Base-by-base conservation (phyloP, 331 rosid genomes). In the Malus hybrid region DNA sequence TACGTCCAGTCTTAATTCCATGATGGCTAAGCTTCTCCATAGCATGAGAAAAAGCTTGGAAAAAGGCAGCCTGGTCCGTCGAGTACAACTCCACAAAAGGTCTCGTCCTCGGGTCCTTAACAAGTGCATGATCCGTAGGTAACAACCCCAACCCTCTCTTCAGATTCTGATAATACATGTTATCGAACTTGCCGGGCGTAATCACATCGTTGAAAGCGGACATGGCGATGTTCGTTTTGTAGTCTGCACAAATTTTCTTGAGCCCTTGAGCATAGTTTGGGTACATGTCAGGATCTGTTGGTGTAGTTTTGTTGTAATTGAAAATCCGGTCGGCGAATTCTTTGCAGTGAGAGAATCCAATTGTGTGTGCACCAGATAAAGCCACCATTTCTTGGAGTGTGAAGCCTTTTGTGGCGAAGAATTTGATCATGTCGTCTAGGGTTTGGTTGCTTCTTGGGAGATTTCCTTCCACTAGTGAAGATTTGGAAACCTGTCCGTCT, bases 341-440 rank as follows among this genome's bases (percentile, higher is more conserved):
- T 64, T 83, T 88, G 84, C 97, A 93, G 56, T 91, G 97, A 0
- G 97, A 83, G 87, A 88, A 90, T 0, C 98, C 97, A 9, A 91
- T 90, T 14, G 98, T 93, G 80, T 92, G 97, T 6, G 88, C 93
- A 1, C 98, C 98, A 6, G 81, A 83, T 0, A 93, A 18, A 0
- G 98, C 97, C 4, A 93, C 98, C 93, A 90, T 86, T n/a, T 93
- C 93, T 36, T 46, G 65, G 7, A 88, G 22, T 6, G 81, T 83
- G 78, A 91, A 88, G 3, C 83, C 85, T 73, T 83, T 91, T 0
- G 33, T 0, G 0, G 78, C 77, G 76, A 87, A 93, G 66, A 68
- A 71, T 1, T 64, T 54, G 18, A 93, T 88, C 16, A 91, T 68
- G 2, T 67, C 11, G 54, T 90, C 91, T 81, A 91, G 48, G 27